Conservation (phyloP, 192 early-diverging fungal genomes). For the Coemansia sp. region DNA sequence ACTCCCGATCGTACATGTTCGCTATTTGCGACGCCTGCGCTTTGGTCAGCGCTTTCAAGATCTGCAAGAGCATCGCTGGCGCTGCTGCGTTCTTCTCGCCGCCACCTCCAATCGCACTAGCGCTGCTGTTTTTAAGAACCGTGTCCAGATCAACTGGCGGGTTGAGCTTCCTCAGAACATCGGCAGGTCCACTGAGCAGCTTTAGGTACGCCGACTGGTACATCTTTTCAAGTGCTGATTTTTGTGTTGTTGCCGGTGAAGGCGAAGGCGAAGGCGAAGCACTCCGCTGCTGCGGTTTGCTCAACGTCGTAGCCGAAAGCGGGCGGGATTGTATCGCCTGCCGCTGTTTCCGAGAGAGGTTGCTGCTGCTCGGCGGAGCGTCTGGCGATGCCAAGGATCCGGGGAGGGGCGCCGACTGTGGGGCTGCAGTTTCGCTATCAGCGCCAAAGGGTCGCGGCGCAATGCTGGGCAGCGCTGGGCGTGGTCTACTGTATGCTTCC, state of each 20-base stretch:
- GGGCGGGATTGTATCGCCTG: background rate
- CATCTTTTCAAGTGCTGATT: slow-evolving; percentile 43
- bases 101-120: background rate
- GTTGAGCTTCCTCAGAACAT: slow-evolving; percentile 32
- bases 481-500: slow-evolving; percentile 12
- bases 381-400: slow-evolving; percentile 11
- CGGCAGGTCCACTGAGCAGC: slow-evolving; percentile 38
- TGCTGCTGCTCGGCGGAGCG: slow-evolving; percentile 7
- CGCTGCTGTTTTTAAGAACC: slow-evolving; percentile 10
- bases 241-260: slow-evolving; percentile 7
- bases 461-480: slow-evolving; percentile 21
- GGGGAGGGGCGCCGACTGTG: slow-evolving; percentile 13
- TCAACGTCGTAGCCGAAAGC: background rate
- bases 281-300: background rate
- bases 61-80: slow-evolving; percentile 21
- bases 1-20: slow-evolving; percentile 38
- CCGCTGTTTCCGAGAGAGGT: background rate
- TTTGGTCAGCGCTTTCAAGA: slow-evolving; percentile 50
- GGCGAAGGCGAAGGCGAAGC: slow-evolving; percentile 1
- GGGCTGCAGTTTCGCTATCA: background rate
- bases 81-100: background rate
- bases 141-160: slow-evolving; percentile 42
- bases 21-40: slow-evolving; percentile 48
- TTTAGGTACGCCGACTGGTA: slow-evolving; percentile 50
- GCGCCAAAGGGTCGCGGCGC: slow-evolving; percentile 14